These are phyloP conservation scores for Cordyceps cateniannulata DNA, from an alignment of 2,329 filamentous ascomycete species.

Conservation along the genomic window DNA sequence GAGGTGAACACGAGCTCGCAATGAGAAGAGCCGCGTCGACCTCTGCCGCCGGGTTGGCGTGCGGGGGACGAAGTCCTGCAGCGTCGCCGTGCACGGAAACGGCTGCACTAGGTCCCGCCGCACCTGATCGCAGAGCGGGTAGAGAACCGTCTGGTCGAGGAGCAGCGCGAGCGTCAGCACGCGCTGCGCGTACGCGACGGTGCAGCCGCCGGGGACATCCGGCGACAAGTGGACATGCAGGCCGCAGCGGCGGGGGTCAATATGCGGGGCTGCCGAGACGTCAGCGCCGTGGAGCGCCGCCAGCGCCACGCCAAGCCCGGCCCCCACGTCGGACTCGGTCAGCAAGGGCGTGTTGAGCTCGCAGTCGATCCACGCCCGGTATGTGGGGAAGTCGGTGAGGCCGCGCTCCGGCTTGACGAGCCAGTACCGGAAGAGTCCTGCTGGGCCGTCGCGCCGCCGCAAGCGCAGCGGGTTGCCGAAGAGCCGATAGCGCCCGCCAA, in stretches of 20 bases:
- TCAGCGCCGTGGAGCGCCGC: not conserved
- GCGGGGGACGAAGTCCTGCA: not conserved
- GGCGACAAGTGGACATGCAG: constrained; percentile 16
- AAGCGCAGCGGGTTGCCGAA: too few relatives aligned
- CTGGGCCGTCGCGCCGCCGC: too few relatives aligned
- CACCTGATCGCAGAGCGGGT: constrained; percentile 5
- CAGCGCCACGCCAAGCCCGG: constrained; percentile 10
- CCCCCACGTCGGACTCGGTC: constrained; percentile 9
- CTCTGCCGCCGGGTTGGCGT: not conserved
- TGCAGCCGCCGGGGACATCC: not conserved
- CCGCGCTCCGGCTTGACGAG: too few relatives aligned
- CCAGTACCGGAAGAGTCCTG: too few relatives aligned
- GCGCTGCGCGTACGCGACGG: constrained; percentile 72
- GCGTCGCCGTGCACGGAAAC: not conserved
- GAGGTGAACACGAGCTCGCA: not conserved
- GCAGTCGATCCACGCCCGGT: not conserved
- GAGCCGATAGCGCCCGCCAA: too few relatives aligned
- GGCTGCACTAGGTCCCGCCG: not conserved
- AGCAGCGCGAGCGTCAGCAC: constrained; percentile 60
- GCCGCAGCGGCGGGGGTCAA: constrained; percentile 8
- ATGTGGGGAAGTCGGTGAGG: not conserved
- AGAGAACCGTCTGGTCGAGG: constrained; percentile 15
- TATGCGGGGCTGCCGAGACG: not conserved
- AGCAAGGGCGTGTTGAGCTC: constrained; percentile 16
- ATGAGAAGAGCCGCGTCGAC: not conserved